phyloP scores from a whole-genome alignment of 2,329 filamentous ascomycete genomes.

The Trichoderma endophyticum region DNA sequence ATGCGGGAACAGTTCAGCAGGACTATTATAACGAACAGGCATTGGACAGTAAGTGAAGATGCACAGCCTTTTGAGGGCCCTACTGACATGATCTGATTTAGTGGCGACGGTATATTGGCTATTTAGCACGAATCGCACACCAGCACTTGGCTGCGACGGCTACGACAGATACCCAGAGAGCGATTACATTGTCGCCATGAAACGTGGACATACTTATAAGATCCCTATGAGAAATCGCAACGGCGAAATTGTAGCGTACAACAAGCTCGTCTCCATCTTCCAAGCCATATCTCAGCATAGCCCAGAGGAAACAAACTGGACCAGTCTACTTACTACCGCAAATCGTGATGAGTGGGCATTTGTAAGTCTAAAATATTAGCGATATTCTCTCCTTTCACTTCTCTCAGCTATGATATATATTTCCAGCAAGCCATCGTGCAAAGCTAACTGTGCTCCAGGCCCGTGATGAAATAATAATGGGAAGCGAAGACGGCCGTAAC shows the following conservation, averaged over 20 bases:
- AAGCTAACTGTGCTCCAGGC: not conserved
- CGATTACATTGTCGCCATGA: constrained; percentile 14
- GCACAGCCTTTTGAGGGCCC: no score
- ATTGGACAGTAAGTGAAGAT: not conserved
- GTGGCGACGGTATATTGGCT: constrained; percentile 6
- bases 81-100: not conserved
- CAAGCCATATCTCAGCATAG: not conserved
- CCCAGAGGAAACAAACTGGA: not conserved
- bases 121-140: not conserved
- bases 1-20: not conserved
- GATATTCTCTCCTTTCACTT: no score
- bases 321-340: constrained; percentile 16
- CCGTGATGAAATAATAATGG: constrained; percentile 1
- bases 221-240: not conserved
- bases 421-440: no score
- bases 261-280: not conserved
- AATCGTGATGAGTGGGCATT: constrained; percentile 19
- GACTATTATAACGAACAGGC: constrained; percentile 8
- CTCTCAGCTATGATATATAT: no score
- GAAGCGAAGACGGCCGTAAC: not conserved
- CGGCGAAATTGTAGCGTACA: not conserved
- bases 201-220: not conserved
- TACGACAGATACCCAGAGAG: not conserved
- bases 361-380: not conserved
- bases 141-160: not conserved